These are phyloP conservation scores for Blastomyces silverae DNA, from an alignment of 2,329 filamentous ascomycete genomes.

Conservation along the genomic window DNA sequence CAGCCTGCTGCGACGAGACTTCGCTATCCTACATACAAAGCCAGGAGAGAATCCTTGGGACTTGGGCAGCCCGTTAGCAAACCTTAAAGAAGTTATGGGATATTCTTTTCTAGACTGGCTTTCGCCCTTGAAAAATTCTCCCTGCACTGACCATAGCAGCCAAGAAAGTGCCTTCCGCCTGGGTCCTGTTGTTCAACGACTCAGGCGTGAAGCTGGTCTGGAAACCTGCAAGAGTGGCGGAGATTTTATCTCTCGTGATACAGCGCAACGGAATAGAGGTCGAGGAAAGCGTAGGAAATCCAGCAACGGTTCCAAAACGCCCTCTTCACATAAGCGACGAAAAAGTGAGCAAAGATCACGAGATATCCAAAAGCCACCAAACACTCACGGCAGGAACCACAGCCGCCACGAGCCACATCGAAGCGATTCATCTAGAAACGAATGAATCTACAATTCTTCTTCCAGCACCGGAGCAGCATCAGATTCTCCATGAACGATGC, in stretches of 20 bases:
- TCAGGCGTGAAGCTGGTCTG: slow-evolving; percentile 47
- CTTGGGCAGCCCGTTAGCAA: slow-evolving; percentile 56
- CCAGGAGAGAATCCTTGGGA: slow-evolving; percentile 82
- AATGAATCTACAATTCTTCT: neutral
- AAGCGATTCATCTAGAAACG: neutral
- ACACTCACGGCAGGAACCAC: neutral
- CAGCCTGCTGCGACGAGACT: slow-evolving; percentile 51
- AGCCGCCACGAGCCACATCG: neutral
- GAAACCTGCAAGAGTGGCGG: neutral
- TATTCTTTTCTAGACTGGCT: slow-evolving; percentile 66
- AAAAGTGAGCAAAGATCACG: neutral
- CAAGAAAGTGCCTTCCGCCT: slow-evolving; percentile 61
- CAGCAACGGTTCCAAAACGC: no score
- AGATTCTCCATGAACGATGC: neutral
- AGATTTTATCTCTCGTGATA: neutral
- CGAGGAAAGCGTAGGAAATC: neutral
- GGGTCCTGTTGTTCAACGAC: slow-evolving; percentile 53
- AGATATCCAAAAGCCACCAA: slow-evolving; percentile 1
- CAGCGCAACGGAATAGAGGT: neutral
- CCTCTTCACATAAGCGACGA: slow-evolving; percentile 1
- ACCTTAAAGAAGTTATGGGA: slow-evolving; percentile 78
- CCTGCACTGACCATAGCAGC: slow-evolving; percentile 62
- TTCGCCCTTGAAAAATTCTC: slow-evolving; percentile 66
- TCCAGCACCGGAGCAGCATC: neutral
- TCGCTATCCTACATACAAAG: slow-evolving; percentile 68